Conservation (phyloP, 169 alveolate species). For the Plasmodium adleri region DNA sequence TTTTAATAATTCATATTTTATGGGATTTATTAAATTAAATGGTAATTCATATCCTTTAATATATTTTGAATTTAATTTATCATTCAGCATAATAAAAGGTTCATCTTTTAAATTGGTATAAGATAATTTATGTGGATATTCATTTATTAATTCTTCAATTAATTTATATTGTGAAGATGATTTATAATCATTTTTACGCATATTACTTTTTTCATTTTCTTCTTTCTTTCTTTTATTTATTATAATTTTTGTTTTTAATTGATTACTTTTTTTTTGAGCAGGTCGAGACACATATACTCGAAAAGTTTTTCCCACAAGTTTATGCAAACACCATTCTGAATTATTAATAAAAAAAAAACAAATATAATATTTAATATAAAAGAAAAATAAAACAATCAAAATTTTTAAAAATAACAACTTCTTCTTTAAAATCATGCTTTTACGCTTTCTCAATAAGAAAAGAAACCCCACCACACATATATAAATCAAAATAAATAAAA, state of each 20-base stretch:
- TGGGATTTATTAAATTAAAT: constrained; percentile 79
- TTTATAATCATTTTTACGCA: constrained; percentile 18
- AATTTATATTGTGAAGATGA: constrained; percentile 47
- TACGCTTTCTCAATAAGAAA: too few relatives aligned
- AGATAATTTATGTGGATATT: constrained; percentile 58
- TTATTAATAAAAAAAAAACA: neutral
- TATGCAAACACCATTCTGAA: neutral
- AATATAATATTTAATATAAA: too few relatives aligned
- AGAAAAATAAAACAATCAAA: too few relatives aligned
- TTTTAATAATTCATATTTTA: constrained; percentile 81
- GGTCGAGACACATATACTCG: constrained; percentile 58
- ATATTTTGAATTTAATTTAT: constrained; percentile 75
- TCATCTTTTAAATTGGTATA: neutral
- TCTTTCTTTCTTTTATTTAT: constrained; percentile 71
- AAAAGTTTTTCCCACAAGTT: neutral
- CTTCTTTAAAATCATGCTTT: too few relatives aligned
- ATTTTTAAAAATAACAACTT: too few relatives aligned
- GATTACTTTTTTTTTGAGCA: constrained; percentile 75
- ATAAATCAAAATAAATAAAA: too few relatives aligned
- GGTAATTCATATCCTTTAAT: constrained; percentile 84
- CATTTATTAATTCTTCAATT: constrained; percentile 54
- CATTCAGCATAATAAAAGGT: constrained; percentile 59
- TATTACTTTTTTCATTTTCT: constrained; percentile 41
- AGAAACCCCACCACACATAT: too few relatives aligned
- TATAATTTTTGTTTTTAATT: constrained; percentile 37